phyloP scores from a whole-genome alignment of 495 filamentous ascomycete genomes.

The Trichoderma virens region DNA sequence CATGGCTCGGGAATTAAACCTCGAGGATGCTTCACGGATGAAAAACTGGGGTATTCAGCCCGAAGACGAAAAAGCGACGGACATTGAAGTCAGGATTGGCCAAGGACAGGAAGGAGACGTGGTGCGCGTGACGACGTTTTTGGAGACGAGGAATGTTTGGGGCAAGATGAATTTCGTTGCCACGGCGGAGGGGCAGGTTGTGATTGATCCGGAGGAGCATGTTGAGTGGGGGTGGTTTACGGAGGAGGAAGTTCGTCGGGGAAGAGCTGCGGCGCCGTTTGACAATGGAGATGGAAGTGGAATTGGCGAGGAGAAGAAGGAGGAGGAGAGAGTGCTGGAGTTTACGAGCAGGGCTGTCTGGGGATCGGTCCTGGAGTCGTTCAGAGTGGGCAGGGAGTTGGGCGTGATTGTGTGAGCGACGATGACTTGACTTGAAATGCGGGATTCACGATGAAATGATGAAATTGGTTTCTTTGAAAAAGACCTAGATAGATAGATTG shows the following conservation, averaged over 20 bases:
- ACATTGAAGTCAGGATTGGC: slow-evolving; percentile 14
- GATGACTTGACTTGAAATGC: neutral
- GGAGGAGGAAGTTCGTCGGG: slow-evolving; percentile 18
- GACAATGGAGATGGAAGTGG: neutral
- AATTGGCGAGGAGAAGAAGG: slow-evolving; percentile 15
- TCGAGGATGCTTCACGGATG: neutral
- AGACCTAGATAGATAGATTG: neutral
- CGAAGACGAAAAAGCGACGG: neutral
- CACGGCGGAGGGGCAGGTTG: slow-evolving; percentile 15
- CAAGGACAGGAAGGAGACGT: slow-evolving; percentile 21
- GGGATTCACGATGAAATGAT: too few relatives aligned
- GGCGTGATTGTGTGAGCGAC: neutral
- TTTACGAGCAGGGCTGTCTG: slow-evolving; percentile 21
- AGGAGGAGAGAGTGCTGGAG: slow-evolving; percentile 20
- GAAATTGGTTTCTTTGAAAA: neutral
- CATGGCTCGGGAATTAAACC: neutral
- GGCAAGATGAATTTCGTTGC: slow-evolving; percentile 24
- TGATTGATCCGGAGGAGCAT: slow-evolving; percentile 21
- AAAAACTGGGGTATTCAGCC: slow-evolving; percentile 11
- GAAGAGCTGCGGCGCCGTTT: neutral
- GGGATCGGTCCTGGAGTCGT: slow-evolving; percentile 21
- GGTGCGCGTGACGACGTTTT: slow-evolving; percentile 9
- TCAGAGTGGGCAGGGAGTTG: slow-evolving; percentile 18
- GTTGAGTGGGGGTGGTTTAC: slow-evolving; percentile 19
- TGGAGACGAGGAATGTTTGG: neutral